phyloP scores from a whole-genome alignment of 495 filamentous ascomycete species.

The Aspergillus wentii region DNA sequence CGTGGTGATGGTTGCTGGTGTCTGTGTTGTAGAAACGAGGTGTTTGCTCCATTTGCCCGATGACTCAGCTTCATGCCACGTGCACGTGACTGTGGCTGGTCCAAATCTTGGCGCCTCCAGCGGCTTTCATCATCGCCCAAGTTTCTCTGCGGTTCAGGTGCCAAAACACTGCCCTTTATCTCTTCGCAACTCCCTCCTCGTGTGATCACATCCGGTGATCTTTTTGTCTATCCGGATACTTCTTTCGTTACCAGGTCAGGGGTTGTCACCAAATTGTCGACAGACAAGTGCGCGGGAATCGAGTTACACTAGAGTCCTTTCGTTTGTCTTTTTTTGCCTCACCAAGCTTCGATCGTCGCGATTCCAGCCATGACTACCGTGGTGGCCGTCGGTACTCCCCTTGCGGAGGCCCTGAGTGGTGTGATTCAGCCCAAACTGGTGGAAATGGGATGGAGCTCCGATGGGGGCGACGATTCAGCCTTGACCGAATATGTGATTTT shows the following conservation, averaged over 20 bases:
- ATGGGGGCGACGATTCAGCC: constrained; percentile 72
- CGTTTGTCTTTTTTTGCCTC: not conserved
- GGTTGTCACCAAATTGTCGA: no score
- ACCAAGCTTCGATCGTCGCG: not conserved
- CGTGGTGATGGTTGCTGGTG: no score
- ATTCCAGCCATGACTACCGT: constrained; percentile 60
- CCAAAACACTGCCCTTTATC: constrained; percentile 1
- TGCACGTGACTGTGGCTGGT: constrained; percentile 13
- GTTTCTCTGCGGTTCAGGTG: not conserved
- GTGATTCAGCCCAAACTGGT: constrained; percentile 87
- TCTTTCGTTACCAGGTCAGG: no score
- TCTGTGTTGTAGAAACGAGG: no score
- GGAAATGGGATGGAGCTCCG: constrained; percentile 89
- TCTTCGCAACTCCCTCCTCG: no score
- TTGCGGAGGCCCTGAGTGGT: constrained; percentile 74
- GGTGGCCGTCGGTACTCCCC: constrained; percentile 65
- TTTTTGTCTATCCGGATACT: constrained; percentile 4
- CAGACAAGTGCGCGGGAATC: not conserved
- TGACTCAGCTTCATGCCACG: no score
- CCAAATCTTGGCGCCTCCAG: constrained; percentile 13
- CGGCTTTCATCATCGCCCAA: not conserved
- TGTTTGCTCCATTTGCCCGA: not conserved
- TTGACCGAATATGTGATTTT: constrained; percentile 93
- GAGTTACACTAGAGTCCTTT: not conserved
- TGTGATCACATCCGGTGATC: no score